Evolutionary conservation across 83 land plant species (phyloP), one percentile per base, ranked within the genome.

Genomic region (Picea abies): DNA sequence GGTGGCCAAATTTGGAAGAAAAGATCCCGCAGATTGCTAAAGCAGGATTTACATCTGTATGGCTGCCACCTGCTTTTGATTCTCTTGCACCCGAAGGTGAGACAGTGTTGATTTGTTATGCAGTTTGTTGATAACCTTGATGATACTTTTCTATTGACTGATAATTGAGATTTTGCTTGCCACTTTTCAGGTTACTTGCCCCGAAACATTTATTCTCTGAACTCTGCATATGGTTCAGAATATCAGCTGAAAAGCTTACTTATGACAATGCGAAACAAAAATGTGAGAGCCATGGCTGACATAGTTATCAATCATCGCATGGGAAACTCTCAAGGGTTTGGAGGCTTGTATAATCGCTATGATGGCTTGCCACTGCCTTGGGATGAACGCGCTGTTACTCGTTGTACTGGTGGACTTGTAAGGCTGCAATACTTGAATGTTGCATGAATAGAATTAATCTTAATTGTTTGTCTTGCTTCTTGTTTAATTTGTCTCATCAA

Each of bases 341-440:
- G 91, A 5, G 98, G 96, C 66, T 37, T 37, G 67, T 91, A 90
- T 83, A 95, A 93, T 78, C 91, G 98, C 52, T 95, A 87, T 83
- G 98, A 95, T 88, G 98, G 98, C 25, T 90, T 92, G 73, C 93
- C 96, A 23, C 73, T 95, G 79, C 78, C 96, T 37, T 95, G 98
- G 98, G 90, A 93, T 85, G 98, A 95, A 76, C 93, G 78, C 88
- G 96, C 98, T 80, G 93, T 95, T 9, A 95, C 98, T 60, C 83
- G 89, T 64, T 93, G 94, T 80, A 86, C 96, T 83, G 98, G 96
- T 86, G 98, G 98, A 80, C 80, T 84, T 91, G 96, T 94, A 90
- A 85, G 81, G 25, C 70, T 17, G 35, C 20, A 37, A 73, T 73
- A 19, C 56, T 2, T 73, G 77, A 22, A 39, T 73, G 26, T 14